Base-by-base conservation (phyloP, 805 yeast genomes). In the Monosporozyma yasuniensis region DNA sequence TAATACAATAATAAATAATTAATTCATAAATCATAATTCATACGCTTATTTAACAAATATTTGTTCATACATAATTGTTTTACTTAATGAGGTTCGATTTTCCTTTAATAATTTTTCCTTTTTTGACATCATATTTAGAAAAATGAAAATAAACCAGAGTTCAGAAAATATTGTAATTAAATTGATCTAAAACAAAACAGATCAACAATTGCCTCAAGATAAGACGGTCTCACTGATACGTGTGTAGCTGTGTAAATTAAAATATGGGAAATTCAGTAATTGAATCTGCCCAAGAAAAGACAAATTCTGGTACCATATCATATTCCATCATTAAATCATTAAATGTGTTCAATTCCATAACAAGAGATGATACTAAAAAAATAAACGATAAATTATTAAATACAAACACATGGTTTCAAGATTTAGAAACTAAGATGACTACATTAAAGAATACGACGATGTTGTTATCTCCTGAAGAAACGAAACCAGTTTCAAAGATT, bases 281-380 rank as follows among this genome's bases (percentile, higher is more conserved):
- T 14, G 46, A 51, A 43, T 62, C 67, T 23, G 66, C 68, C 32
- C 56, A 56, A 47, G 59, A 54, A 46, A 63, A 63, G 49, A 52
- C 58, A 16, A 58, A 64, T 34, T 66, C 66, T 4, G 22, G 10
- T 10, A 14, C 42, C 9, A 56, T 65, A 16, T 60, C 69, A 2
- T 51, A 67, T 44, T 65, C 68, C 9, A 62, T 65, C 23, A 54
- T 65, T 2, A 66, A 64, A 49, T 59, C 68, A 8, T 52, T 65
- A 21, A 61, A 62, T 47, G 46, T 47, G 52, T 18, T 51, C 52
- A 22, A 19, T 38, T 18, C 25, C 9, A 21, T 38, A 8, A 38
- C 25, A 10, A 38, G 16, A 38, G 54, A 58, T 35, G 61, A 61
- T 18, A 60, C 59, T 18, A 44, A 52, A n/a, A 54, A 56, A 32